Base-by-base conservation (phyloP, 768 basidiomycete species). In the Lactifluus piperatus region DNA sequence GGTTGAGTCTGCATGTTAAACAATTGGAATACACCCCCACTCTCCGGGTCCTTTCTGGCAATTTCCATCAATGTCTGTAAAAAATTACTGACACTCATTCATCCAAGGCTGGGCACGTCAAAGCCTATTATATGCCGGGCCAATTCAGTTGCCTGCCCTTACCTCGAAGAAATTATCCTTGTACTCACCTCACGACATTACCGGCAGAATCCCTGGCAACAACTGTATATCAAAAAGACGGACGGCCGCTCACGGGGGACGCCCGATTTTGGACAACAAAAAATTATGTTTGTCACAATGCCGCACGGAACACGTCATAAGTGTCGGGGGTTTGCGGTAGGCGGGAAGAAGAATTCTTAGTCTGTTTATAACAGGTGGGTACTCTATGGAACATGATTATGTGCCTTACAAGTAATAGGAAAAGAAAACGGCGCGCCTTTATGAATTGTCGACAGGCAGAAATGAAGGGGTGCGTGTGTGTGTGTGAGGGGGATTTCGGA, bases 71-170 rank as follows among this genome's bases (percentile, higher is more conserved):
- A 49, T 39, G 47, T 22, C 58, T 27, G 37, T 39, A 11, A 34
- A 34, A 53, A 49, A 45, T 45, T 54, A 45, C 53, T 7, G 20
- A 24, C 54, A 44, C 16, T 52, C 30, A 43, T 50, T 52, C 30
- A 43, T 50, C 47, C 58, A 54, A 55, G 47, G 54, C 48, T 37
- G 54, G 58, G 13, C n/a, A 60, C 32, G 16, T 41, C 48, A 30
- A 36, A 51, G 39, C 58, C 58, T 48, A 50, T 50, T 45, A 55
- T 50, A 55, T 26, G 30, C n/a, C 53, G 32, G 41, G 14, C 14
- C 58, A 43, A 41, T 60, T 37, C 58, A 48, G 53, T 49, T 54
- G 44, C 37, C n/a, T 54, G 44, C 37, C n/a, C 24, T 41, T 24
- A 32, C 53, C 39, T 54, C n/a, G 47, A 43, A 29, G 46, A 36